Evolutionary conservation across 257 asterid genomes (phyloP), one percentile per base, ranked within the genome.

Genomic region (Solanum chiquidenum): DNA sequence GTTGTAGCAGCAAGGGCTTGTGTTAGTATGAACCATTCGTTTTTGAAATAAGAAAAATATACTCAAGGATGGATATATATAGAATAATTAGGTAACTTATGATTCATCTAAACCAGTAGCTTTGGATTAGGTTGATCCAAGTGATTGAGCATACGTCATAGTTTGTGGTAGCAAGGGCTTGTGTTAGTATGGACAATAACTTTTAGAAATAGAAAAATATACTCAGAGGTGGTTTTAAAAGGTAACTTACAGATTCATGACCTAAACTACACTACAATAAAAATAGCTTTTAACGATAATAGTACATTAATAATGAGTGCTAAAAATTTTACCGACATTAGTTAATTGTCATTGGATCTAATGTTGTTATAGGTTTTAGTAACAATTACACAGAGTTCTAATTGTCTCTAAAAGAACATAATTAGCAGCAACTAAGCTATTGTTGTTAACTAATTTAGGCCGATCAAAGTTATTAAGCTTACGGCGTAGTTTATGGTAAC

Each of bases 291-390:
- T 49, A 49, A 14, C 9, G 21, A 14, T 14, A 49, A 49, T 49
- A 14, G 21, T 0, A 49, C 2, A 49, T 49, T 0, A 49, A 49
- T 14, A 49, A 14, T 14, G 60, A 49, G 21, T 49, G 21, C 0
- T 5, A 14, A 49, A 49, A 0, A 2, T 0, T 49, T 49, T 0
- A 49, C 0, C 21, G 60, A 14, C 0, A 13, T 49, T 49, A 49
- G 8, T 49, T 49, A 49, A 49, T 49, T 49, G 20, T 49, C 0
- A 49, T 5, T 49, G 5, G 0, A 49, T 49, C 21, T 14, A 49
- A 49, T 49, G 21, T 49, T 2, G 8, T 2, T 14, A 42, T 49
- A 49, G 21, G 0, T 14, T 49, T 49, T 49, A 49, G 21, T 0
- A 14, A 49, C 21, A 49, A 14, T 49, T 49, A 49, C 21, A 49